Base-by-base conservation (phyloP, 2,329 filamentous ascomycete genomes). In the Diplodia corticola region DNA sequence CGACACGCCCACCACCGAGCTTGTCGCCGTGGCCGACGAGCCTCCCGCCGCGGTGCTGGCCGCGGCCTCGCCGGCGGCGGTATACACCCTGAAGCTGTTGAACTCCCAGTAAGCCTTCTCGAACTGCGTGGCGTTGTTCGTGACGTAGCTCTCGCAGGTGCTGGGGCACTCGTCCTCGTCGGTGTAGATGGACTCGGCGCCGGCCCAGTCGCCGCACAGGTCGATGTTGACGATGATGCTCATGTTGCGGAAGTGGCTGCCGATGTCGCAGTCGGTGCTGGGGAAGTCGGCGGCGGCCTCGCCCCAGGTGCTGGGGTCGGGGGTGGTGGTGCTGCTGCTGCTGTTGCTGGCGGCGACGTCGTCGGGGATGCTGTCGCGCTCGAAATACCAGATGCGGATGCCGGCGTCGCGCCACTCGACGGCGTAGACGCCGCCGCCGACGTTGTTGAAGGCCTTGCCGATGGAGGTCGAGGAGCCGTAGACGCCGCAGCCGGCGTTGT, bases 351-450 rank as follows among this genome's bases (percentile, higher is more conserved):
- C 80, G 22, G 84, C 82, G 1, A 86, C 80, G 22, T 84, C 82
- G 1, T 63, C 63, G 0, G 84, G 84, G 33, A 85, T 80, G 3
- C 70, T 67, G 15, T 68, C 68, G n/a, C 82, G 77, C 1, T 78
- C 69, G 69, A 85, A 86, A 71, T 80, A 82, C 83, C 83, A 86
- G 68, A 85, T 81, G 64, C 80, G 79, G 70, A 86, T 81, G 10
- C 74, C 78, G 2, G 79, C 73, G 5, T 71, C 68, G 4, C 81
- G 80, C 75, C 83, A 78, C 68, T 85, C 80, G 70, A 83, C 77
- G 1, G 82, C 83, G 69, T 83, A 81, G 1, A 85, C 73, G 59
- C 82, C 83, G 15, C 84, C 83, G 1, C 79, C 78, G 17, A 77
- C 71, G 3, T 72, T 68, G 69, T 86, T 76, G 67, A 71, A 69